phyloP scores from a whole-genome alignment of 257 asterid species.

The Nicotiana otophora region DNA sequence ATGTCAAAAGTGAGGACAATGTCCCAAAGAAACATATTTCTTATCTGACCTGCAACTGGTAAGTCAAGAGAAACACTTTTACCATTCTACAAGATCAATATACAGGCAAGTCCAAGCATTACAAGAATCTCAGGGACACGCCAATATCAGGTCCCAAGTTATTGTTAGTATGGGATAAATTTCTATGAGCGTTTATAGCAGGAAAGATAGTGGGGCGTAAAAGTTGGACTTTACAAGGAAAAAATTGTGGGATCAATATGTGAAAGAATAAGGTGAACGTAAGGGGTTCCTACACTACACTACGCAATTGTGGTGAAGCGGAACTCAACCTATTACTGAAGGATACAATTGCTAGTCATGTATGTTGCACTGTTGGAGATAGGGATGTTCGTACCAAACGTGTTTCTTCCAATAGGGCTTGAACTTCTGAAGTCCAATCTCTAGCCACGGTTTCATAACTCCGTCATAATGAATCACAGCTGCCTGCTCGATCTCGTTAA shows the following conservation, averaged over 20 bases:
- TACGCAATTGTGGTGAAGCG: neutral
- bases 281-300: conserved; percentile 12
- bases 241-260: conserved; percentile 4
- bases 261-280: neutral
- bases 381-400: conserved; percentile 42
- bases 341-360: conserved; percentile 1
- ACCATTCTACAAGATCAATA: neutral
- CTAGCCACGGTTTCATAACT: conserved; percentile 68
- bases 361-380: conserved; percentile 55
- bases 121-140: neutral
- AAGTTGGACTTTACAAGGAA: conserved; percentile 4
- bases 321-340: conserved; percentile 2
- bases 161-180: conserved; percentile 2
- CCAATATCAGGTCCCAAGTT: conserved; percentile 9
- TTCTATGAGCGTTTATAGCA: neutral
- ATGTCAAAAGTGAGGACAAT: neutral
- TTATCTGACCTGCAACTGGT: neutral
- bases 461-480: conserved; percentile 64
- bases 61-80: neutral
- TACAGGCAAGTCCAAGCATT: conserved; percentile 7
- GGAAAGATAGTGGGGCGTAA: neutral
- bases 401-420: conserved; percentile 43
- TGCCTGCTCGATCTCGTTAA: conserved; percentile 51
- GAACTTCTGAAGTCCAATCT: conserved; percentile 52
- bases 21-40: neutral